Base-by-base conservation (phyloP, 2,329 filamentous ascomycete species). In the Lecanicillium sp. region DNA sequence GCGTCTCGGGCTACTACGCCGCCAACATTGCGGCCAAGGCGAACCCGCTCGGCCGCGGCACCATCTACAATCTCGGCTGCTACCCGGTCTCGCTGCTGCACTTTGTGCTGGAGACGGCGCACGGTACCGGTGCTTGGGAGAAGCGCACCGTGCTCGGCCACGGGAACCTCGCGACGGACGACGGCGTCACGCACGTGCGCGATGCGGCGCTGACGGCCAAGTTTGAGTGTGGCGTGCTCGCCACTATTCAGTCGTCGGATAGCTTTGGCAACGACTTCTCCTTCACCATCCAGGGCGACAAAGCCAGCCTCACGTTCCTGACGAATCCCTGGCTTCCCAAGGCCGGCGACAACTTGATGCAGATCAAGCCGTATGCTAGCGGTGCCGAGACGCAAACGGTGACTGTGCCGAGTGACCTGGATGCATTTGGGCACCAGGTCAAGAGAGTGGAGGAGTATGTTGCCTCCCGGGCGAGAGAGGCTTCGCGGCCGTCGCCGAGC, bases 41-140 rank as follows among this genome's bases (percentile, higher is more conserved):
- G 36, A 54, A 54, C 30, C 52, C 52, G 9, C 35, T 49, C 17
- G 52, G 50, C 10, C 49, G 46, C 47, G 52, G 52, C n/a, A 54
- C 52, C 19, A 54, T 54, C 29, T 54, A 54, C 40, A 54, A 54
- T 42, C 41, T 54, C 27, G 52, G 52, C 5, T 54, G 52, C 43
- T 54, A 54, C 17, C 52, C 50, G 2, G 50, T 51, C 17, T 54
- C 52, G 4, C 47, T 54, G 15, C 37, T 53, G 9, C 52, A 53
- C 28, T 44, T 49, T 9, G 42, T 53, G 29, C 46, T 54, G 39
- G 46, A 54, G 41, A 44, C 44, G 7, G 48, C 50, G 2, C 49
- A 32, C 33, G 52, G 52, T 18, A 11, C 42, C 1, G 45, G 45
- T 1, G 50, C 46, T 4, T 49, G 50, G 33, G 39, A 39, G 13